A percentile compares a stretch with the other conserved stretches of the same genome.
Conservation (phyloP, 768 basidiomycete species). For the Baorangia bicolor region DNA sequence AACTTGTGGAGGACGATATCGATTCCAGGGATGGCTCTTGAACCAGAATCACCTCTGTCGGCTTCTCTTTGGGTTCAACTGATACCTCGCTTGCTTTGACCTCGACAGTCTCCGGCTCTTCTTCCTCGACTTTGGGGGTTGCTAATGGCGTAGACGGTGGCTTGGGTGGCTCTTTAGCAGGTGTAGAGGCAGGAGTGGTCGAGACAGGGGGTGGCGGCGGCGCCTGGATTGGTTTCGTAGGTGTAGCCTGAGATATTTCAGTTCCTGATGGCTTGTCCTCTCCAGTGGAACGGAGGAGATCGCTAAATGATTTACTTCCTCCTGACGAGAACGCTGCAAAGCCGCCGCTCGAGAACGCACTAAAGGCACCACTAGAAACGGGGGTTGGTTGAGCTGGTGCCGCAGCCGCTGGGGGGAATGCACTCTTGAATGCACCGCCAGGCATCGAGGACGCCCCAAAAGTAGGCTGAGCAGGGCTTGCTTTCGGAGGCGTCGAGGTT, state of each 20-base stretch:
- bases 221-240: conserved; percentile 1
- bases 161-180: conserved; percentile 11
- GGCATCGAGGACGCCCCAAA: conserved; percentile 42
- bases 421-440: conserved; percentile 18
- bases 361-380: conserved; percentile 26
- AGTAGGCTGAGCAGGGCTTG: conserved; percentile 25
- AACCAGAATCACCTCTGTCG: not conserved
- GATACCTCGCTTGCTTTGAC: not conserved
- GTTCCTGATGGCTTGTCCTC: conserved; percentile 24
- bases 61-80: conserved; percentile 7
- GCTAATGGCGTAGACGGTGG: not conserved
- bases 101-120: not conserved
- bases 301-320: conserved; percentile 55
- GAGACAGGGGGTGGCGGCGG: conserved; percentile 1
- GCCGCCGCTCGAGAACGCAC: conserved; percentile 37
- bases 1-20: conserved; percentile 41
- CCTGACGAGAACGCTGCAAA: conserved; percentile 53
- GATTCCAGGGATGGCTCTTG: conserved; percentile 27
- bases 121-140: not conserved
- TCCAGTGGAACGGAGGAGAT: conserved; percentile 49
- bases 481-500: conserved; percentile 24
- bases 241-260: conserved; percentile 17
- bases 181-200: conserved; percentile 14
- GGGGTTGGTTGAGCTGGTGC: conserved; percentile 13
- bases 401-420: conserved; percentile 13